These are phyloP conservation scores for Mortierella hygrophila DNA, from an alignment of 192 early-diverging fungal genomes.

Conservation along the genomic window DNA sequence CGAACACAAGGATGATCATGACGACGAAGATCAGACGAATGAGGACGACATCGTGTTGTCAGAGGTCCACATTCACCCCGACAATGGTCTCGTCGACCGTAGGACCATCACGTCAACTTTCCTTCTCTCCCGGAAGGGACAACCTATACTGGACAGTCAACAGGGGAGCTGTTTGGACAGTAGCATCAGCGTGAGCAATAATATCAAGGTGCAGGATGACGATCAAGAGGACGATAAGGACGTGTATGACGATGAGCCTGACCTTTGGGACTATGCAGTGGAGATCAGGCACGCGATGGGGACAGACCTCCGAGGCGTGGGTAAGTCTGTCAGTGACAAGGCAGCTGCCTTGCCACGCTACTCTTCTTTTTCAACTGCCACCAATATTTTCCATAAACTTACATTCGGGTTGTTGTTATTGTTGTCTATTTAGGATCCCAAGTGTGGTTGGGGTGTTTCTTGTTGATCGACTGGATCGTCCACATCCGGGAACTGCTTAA, in stretches of 20 bases:
- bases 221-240: background rate
- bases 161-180: background rate
- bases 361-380: background rate
- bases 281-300: slow-evolving; percentile 47
- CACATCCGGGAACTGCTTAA: slow-evolving; percentile 9
- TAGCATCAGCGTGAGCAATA: background rate
- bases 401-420: background rate
- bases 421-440: slow-evolving; percentile 21
- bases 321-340: slow-evolving; percentile 5
- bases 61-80: slow-evolving; percentile 44
- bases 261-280: slow-evolving; percentile 25
- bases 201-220: background rate
- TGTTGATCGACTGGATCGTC: slow-evolving; percentile 36
- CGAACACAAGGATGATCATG: background rate
- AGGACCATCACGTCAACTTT: slow-evolving; percentile 18
- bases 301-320: slow-evolving; percentile 29
- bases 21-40: background rate
- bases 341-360: too few species aligned
- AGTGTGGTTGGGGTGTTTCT: slow-evolving; percentile 53
- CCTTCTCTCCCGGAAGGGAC: background rate
- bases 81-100: slow-evolving; percentile 39
- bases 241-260: background rate
- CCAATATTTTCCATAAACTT: background rate
- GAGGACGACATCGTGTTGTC: slow-evolving; percentile 40
- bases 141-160: background rate